Base-by-base conservation (phyloP, 129 eudicot species). In the Flaveria sonorensis region DNA sequence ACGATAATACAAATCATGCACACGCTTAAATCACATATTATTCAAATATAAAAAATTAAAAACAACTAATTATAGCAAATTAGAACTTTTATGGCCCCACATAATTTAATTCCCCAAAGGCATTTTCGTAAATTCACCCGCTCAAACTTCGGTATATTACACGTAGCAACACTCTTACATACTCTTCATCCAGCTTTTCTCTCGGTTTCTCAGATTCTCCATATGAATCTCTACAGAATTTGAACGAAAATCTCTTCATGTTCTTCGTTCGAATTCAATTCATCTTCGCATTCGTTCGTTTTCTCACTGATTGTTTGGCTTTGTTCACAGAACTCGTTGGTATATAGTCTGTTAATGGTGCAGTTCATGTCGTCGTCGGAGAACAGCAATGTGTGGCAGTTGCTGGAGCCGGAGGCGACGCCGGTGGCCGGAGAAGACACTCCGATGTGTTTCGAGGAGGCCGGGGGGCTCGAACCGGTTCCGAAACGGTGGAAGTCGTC, bases 171-270 rank as follows among this genome's bases (percentile, higher is more conserved):
- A 70, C 82, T 32, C 70, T 79, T 71, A 51, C 77, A 79, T 48
- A 30, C 77, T 79, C 82, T 71, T 66, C 76, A 46, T 70, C 77
- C 77, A 79, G 72, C 82, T 71, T 79, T 78, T 60, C 76, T 75
- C 82, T 79, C 77, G 77, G 72, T 79, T 79, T 60, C 82, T 71
- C 82, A 71, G 77, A 71, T 71, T 79, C 77, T 71, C 66, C 43
- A 32, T 46, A 47, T 48, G 75, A 57, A 77, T 66, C 55, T 47
- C 42, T 26, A 47, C 36, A 36, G 19, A 59, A 30, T 47, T 71
- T 57, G 43, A 47, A 57, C 64, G 3, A 28, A 63, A 62, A 1
- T 7, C 71, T 5, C 67, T 67, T 8, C 77, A 60, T 18, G 43
- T 71, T 43, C 63, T 48, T 79, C 65, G 0, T 71, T 19, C 42